Base-by-base conservation (phyloP, 2,329 filamentous ascomycete species). In the Emmonsia crescens region DNA sequence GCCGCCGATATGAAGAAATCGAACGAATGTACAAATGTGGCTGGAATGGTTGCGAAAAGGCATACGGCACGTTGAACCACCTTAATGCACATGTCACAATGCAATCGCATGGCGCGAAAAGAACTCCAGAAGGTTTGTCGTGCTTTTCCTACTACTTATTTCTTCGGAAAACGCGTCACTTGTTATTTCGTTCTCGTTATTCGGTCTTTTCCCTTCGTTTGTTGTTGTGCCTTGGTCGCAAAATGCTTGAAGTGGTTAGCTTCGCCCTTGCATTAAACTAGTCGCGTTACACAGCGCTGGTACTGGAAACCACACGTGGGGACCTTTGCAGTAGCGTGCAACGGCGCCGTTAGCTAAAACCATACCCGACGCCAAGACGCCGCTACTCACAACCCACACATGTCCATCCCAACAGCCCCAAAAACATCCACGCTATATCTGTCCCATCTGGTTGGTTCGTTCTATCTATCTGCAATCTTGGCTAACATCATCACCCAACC, bases 1-100 rank as follows among this genome's bases (percentile, higher is more conserved):
- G 94, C 66, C 83, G 94, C 70, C 85, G 94, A 60, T 99, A 96
- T 70, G 94, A 99, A 76, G 94, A 99, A 74, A 99, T 99, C 69
- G 94, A 99, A 79, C 87, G 94, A 72, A 97, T 99, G 94, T 97
- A 99, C 81, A 97, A 97, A 77, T 99, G 94, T 72, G 94, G 93
- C 31, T 97, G 91, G 90, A 93, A 96, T 67, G 92, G 92, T 9
- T 99, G 94, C 72, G 94, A 99, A 77, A 99, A 99, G 78, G 94
- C 94, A 2, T 99, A 99, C 69, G 94, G 94, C 63, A 99, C 94
- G 56, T 78, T 99, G 64, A 99, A 99, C 75, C 94, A 99, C 74
- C 76, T 99, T 68, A 99, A 99, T 72, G 94, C 94, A 46, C 94
- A 99, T 72, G 94, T 99, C 57, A 97, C 94, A 16, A 97, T 97